Base-by-base conservation (phyloP, 441 rosid species). In the Adansonia grandidieri region DNA sequence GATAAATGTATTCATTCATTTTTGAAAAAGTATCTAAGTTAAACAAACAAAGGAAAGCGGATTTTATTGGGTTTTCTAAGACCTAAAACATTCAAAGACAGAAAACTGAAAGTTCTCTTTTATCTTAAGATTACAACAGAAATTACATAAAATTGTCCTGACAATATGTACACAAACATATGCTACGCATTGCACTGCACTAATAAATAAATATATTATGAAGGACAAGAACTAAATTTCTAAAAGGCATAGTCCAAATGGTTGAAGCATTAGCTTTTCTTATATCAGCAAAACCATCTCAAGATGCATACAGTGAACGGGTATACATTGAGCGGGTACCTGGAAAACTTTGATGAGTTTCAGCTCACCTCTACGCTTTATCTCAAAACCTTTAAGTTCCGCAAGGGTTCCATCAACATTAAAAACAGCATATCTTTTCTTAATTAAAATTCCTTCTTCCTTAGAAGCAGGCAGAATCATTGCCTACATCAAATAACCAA, bases 391-490 rank as follows among this genome's bases (percentile, higher is more conserved):
- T 88, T 96, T 96, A 62, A 96, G 98, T 88, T 94, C 99, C 6
- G 99, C 99, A 84, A 96, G 92, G 79, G 98, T 92, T 80, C 99
- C 98, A 63, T 96, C 99, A 87, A 94, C 92, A 84, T 96, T 96
- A 84, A 96, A 96, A 84, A 96, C 99, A 83, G 98, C 99, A 88
- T 96, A 96, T 54, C 99, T 88, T 91, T 96, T 94, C 88, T 94
- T 96, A 85, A 96, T 92, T 80, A 96, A 85, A 82, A 95, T 90
- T 70, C 98, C 98, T 84, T 96, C 98, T 86, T 96, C 99, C 86
- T 96, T 96, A 11, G 99, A 96, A 80, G 99, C 98, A 85, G 98
- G 99, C 81, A 96, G 85, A 86, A 96, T 96, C 99, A 96, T 96
- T 76, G 99, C 99, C 99, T 94, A 80, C 81, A 79, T 61, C 44